Base-by-base conservation (phyloP, 352 stramenopile species). In the Phytophthora pseudosyringae region DNA sequence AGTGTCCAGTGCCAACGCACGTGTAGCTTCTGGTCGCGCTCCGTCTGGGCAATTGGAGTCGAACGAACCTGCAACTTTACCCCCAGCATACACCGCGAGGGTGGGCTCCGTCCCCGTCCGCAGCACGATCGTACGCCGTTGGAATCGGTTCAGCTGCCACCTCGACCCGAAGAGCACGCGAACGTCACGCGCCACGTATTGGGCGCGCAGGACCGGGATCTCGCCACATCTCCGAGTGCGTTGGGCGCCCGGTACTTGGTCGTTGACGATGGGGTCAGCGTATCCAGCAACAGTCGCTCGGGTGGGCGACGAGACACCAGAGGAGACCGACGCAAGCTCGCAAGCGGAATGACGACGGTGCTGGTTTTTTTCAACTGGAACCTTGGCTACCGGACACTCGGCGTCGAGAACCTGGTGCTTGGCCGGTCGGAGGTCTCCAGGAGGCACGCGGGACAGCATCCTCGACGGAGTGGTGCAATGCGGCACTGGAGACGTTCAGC, bases 101-200 rank as follows among this genome's bases (percentile, higher is more conserved):
- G 49, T 62, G 3, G 80, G 80, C 5, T 64, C 35, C 2, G 43
- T 50, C 31, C 68, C 76, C 21, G 70, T 87, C 3, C 59, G 67
- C 15, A 91, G 51, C 6, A 72, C 59, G 16, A 91, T 45, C 1
- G 62, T 75, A 28, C 69, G 71, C 48, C 67, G 54, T 39, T 80
- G 74, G 40, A 86, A 88, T n/a, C 62, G 71, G 36, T 78, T 70
- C 15, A 91, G 55, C 38, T 60, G 58, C 77, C 76, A 90, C 16
- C 78, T 73, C 0, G 78, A 78, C 1, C 80, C 80, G 8, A 83
- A 44, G 7, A 78, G 60, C 21, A 90, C 80, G 6, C 51, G 61
- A 21, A 89, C 76, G 12, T 75, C 47, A 13, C 74, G 78, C 0
- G 76, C 80, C 15, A 83, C 60, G 41, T 89, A 91, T 31, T 87